Evolutionary conservation across 75 land plant species (phyloP), one percentile per base, ranked within the genome.

Genomic region (Isoetes taiwanensis): DNA sequence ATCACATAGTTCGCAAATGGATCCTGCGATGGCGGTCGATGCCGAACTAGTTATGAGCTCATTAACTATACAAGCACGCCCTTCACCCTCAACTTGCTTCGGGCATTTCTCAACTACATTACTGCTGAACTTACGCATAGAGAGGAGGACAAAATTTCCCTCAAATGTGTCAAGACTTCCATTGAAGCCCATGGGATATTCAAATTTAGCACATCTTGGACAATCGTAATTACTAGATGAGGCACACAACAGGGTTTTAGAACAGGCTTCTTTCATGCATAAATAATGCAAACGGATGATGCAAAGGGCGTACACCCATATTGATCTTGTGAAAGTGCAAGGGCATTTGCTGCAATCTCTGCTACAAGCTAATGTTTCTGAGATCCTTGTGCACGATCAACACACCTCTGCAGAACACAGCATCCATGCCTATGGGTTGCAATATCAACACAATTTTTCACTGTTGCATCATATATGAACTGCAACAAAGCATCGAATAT

Each of bases 31-130:
- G 80, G 63, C 59, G 83, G 77, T 54, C 72, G 74, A 5, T 83
- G 43, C 0, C 30, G 66, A 28, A 46, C 59, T 64, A 30, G 57
- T 53, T 1, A 75, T 78, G 34, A 87, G 66, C 38, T 87, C 94
- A 17, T 54, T 65, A 23, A 87, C 63, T 26, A 87, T 72, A n/a
- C 41, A 53, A 25, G 57, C 63, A 30, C 70, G 72, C 3, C 61
- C 23, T 19, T 74, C 82, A 11, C 73, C 79, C 31, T 57, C 70
- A 4, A 75, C 72, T 56, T 61, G 40, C 34, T 73, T 67, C 30
- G 84, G 64, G 59, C 94, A 87, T 66, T 71, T 84, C 60, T 87
- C 90, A 27, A 87, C 94, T 30, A 87, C 94, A 67, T 87, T 75
- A 33, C 94, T 87, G 63, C 82, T 71, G 46, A 58, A 80, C 48